phyloP scores from a whole-genome alignment of 2,329 filamentous ascomycete genomes.

The Endoconidiophora polonica region DNA sequence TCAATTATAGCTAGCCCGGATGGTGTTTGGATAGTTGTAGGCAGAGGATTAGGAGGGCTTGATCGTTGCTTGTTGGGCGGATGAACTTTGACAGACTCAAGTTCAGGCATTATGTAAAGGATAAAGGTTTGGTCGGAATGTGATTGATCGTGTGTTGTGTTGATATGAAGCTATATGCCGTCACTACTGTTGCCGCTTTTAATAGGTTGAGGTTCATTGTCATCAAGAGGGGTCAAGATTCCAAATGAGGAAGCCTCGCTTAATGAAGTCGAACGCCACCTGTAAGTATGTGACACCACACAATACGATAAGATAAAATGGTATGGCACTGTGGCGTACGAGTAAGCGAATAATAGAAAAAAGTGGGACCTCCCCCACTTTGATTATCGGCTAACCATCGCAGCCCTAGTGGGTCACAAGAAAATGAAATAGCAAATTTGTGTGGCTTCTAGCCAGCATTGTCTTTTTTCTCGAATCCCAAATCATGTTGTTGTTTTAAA shows the following conservation, averaged over 20 bases:
- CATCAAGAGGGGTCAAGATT: no score
- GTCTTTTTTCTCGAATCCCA: conserved; percentile 4
- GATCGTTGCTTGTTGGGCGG: conserved; percentile 18
- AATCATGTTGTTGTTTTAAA: conserved; percentile 3
- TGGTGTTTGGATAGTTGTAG: conserved; percentile 72
- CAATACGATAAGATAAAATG: no score
- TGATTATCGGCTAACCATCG: conserved; percentile 2
- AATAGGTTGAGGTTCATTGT: neutral
- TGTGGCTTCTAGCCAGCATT: conserved; percentile 8
- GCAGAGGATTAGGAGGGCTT: conserved; percentile 40
- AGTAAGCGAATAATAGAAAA: no score
- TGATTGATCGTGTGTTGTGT: neutral
- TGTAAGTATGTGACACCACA: no score
- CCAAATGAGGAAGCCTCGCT: no score
- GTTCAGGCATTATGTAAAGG: neutral
- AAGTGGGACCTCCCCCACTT: no score
- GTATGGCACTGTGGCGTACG: no score
- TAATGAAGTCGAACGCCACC: no score
- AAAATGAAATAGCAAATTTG: conserved; percentile 1
- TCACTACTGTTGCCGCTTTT: neutral
- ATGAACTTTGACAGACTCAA: conserved; percentile 23
- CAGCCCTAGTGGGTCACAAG: conserved; percentile 13
- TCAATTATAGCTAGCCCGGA: conserved; percentile 79
- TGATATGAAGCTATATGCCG: neutral
- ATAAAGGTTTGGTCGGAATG: neutral